Evolutionary conservation across 345 rosid species (phyloP).

Genomic region (Mallotus nudiflorus): DNA sequence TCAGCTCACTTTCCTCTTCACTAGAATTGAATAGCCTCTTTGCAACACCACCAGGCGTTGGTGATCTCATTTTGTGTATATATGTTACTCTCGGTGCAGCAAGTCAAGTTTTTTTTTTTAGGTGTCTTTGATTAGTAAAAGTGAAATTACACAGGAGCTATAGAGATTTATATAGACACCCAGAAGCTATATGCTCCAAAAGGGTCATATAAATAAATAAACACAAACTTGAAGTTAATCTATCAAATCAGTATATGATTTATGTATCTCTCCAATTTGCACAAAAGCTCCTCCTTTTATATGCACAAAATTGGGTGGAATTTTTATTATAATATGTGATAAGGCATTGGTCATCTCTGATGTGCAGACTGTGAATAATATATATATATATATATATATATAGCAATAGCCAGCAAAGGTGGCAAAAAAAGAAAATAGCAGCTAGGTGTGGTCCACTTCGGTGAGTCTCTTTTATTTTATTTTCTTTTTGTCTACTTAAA

Average conservation of each 20-base stretch:
- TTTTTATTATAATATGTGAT: not conserved
- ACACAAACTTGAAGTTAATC: no score
- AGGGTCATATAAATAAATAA: no score
- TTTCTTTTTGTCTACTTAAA: no score
- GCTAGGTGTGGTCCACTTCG: not conserved
- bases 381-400: no score
- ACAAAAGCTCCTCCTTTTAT: slow-evolving; percentile 27
- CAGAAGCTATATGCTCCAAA: no score
- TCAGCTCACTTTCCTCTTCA: slow-evolving; percentile 62
- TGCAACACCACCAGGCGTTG: slow-evolving; percentile 8
- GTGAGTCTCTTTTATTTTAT: no score
- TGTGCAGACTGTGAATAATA: not conserved
- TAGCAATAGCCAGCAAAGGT: not conserved
- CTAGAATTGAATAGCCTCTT: slow-evolving; percentile 24
- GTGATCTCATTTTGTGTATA: slow-evolving; percentile 15
- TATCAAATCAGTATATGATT: no score
- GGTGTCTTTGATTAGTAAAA: not conserved
- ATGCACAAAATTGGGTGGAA: slow-evolving; percentile 18
- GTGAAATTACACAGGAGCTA: not conserved
- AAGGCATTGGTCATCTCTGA: slow-evolving; percentile 2
- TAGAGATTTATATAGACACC: no score
- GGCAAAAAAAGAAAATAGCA: slow-evolving; percentile 7
- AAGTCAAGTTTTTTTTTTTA: not conserved
- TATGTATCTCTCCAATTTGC: not conserved
- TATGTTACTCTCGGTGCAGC: no score